These are phyloP conservation scores for Euphorbia lathyris DNA, from an alignment of 345 rosid genomes.

Conservation along the genomic window DNA sequence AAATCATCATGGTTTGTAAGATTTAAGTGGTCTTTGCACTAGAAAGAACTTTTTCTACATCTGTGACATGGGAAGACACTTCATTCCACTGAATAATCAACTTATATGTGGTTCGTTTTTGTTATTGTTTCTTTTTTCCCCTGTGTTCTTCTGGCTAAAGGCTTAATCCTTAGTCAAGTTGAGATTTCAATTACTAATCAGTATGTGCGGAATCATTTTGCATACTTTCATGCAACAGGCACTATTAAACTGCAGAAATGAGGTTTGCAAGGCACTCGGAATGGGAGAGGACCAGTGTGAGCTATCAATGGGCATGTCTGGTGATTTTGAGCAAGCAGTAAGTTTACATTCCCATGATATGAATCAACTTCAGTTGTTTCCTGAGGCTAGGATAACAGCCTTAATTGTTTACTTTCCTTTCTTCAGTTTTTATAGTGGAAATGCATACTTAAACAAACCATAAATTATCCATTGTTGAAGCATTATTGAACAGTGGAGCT, in stretches of 20 bases:
- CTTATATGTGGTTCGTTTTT: background rate
- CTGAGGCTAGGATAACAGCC: background rate
- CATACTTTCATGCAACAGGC: conserved; percentile 36
- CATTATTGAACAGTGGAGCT: background rate
- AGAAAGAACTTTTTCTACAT: background rate
- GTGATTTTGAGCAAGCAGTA: conserved; percentile 91
- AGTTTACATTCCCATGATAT: background rate
- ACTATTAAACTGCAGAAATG: conserved; percentile 59
- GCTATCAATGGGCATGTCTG: conserved; percentile 96
- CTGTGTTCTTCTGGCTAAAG: background rate
- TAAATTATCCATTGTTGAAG: background rate
- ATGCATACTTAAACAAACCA: background rate
- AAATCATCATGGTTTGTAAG: background rate
- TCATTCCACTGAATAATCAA: background rate
- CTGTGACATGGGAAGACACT: background rate
- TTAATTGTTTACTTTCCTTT: background rate
- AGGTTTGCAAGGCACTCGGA: conserved; percentile 82
- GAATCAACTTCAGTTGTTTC: background rate
- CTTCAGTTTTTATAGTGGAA: background rate
- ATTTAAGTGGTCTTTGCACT: background rate
- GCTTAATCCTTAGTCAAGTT: background rate
- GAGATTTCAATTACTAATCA: background rate
- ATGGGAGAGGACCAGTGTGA: conserved; percentile 67
- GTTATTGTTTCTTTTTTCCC: background rate
- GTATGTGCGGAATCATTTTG: background rate